Evolutionary conservation across 1,284 basidiomycete genomes (phyloP).

Genomic region (Sporisorium reilianum): DNA sequence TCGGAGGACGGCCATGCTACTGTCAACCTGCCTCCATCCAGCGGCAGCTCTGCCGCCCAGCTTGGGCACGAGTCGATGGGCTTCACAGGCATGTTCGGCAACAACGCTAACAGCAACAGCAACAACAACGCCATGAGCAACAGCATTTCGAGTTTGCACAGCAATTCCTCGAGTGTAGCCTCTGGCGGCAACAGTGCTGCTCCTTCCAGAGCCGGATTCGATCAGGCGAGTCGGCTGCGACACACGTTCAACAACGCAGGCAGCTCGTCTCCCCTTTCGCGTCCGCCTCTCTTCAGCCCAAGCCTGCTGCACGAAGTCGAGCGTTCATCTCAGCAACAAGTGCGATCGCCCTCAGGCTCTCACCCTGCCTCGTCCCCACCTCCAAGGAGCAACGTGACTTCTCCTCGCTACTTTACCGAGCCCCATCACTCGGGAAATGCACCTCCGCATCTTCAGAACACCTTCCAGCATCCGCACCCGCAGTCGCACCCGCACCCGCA

Average conservation of each 20-base stretch:
- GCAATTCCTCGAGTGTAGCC: conserved; percentile 2
- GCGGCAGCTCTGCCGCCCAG: background rate
- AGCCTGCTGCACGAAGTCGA: conserved; percentile 37
- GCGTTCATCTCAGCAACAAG: conserved; percentile 19
- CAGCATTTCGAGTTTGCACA: conserved; percentile 33
- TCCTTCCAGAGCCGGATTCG: conserved; percentile 20
- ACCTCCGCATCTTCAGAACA: conserved; percentile 22
- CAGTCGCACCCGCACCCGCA: conserved; percentile 11
- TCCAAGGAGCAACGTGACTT: conserved; percentile 40
- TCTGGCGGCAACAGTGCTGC: conserved; percentile 12
- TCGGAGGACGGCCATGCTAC: conserved; percentile 40
- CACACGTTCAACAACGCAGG: conserved; percentile 42
- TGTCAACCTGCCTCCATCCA: conserved; percentile 34
- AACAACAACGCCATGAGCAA: conserved; percentile 29
- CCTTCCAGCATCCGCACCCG: conserved; percentile 15
- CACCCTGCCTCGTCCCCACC: conserved; percentile 42
- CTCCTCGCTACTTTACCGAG: conserved; percentile 43
- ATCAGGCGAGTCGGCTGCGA: conserved; percentile 38
- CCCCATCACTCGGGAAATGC: conserved; percentile 16
- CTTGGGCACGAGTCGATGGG: conserved; percentile 21
- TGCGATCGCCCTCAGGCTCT: conserved; percentile 34
- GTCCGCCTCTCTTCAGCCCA: conserved; percentile 44
- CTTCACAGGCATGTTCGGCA: conserved; percentile 6
- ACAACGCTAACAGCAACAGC: conserved; percentile 23
- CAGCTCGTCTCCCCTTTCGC: conserved; percentile 45